Evolutionary conservation across 2,329 filamentous ascomycete species (phyloP).

Genomic region (Cordyceps tenuipes): DNA sequence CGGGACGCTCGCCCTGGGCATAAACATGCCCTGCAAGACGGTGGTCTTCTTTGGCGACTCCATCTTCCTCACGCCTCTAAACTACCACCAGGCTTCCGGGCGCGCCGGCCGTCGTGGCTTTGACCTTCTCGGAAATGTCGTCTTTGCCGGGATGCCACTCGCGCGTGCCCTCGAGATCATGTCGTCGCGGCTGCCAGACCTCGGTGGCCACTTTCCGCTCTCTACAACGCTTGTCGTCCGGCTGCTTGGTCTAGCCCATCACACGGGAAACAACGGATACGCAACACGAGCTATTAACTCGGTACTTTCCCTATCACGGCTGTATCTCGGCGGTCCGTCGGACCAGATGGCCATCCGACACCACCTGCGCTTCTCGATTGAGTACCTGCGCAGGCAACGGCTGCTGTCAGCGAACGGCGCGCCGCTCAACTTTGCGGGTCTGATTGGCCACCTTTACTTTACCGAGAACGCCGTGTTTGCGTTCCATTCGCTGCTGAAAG

Average conservation of each 20-base stretch:
- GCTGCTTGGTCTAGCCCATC: conserved; percentile 57
- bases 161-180: conserved; percentile 60
- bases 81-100: conserved; percentile 69
- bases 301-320: conserved; percentile 58
- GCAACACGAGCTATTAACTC: conserved; percentile 55
- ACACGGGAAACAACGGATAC: conserved; percentile 55
- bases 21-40: conserved; percentile 80
- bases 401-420: conserved; percentile 52
- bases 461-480: conserved; percentile 69
- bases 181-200: conserved; percentile 63
- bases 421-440: conserved; percentile 64
- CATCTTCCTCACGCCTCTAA: conserved; percentile 63
- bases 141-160: conserved; percentile 59
- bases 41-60: conserved; percentile 70
- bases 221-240: conserved; percentile 65
- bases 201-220: conserved; percentile 71
- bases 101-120: conserved; percentile 74
- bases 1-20: conserved; percentile 66
- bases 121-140: conserved; percentile 71
- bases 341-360: conserved; percentile 64
- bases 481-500: conserved; percentile 65
- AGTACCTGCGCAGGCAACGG: conserved; percentile 63
- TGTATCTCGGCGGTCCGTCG: conserved; percentile 62
- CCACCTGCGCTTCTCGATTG: conserved; percentile 72
- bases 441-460: conserved; percentile 66